Base-by-base conservation (phyloP, 768 basidiomycete species). In the Cystobasidiopsis lactophilus region DNA sequence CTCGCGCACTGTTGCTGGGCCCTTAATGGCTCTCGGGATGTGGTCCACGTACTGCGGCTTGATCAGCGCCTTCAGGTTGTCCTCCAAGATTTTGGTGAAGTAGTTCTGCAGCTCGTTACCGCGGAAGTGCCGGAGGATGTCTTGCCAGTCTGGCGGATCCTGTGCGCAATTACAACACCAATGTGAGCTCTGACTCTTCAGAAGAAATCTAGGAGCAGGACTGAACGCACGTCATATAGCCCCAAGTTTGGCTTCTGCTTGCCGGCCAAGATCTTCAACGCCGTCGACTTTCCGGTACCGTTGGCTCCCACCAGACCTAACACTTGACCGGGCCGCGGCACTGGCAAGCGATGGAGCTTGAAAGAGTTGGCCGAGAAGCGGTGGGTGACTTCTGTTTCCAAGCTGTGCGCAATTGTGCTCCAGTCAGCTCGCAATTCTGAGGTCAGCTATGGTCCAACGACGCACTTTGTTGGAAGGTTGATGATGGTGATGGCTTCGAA, bases 41-140 rank as follows among this genome's bases (percentile, higher is more conserved):
- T 96, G 89, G 66, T 98, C 93, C 58, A 98, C 93, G 66, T 98
- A 98, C 75, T 98, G 93, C 1, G 93, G 93, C 69, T 98, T 98
- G 67, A 96, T 96, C 57, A 98, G 76, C 1, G 93, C 89, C 71
- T 95, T 96, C 65, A 96, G 72, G 64, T 98, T 88, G 68, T 98
- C 93, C 68, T 96, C 93, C 19, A 98, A 74, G 5, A 96, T 86
- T 69, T 96, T 96, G 48, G 93, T 96, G 69, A 98, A 98, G 71
- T 96, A 98, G 66, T 98, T 98, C 66, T 98, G 93, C 24, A 98
- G 75, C 69, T 96, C 93, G 5, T 89, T 95, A 50, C 93, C 93
- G 58, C 93, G 80, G 75, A 95, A 98, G 66, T 98, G 82, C 68
- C 91, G 91, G 48, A 98, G 71, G 59, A 98, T 95, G 65, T 96